Percentiles rank a stretch among this genome's conserved stretches.
phyloP scores from a whole-genome alignment of 176 grass and related monocot species.

The Triticum monococcum region DNA sequence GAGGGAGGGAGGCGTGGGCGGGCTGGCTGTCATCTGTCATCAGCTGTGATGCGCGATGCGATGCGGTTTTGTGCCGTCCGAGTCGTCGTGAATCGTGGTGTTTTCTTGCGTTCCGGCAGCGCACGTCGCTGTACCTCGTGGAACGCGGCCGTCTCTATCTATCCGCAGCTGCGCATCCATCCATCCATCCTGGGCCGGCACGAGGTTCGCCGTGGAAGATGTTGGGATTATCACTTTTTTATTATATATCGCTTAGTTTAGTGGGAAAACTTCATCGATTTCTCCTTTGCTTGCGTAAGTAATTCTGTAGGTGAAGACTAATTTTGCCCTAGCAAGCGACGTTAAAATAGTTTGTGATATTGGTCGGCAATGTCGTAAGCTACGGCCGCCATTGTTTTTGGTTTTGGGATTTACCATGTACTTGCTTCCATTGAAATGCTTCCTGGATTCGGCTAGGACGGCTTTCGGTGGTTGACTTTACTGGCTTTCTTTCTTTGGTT shows the following conservation, averaged over 20 bases:
- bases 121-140: conserved; percentile 28
- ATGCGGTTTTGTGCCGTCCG: not conserved
- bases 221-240: not conserved
- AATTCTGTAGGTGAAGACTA: not conserved
- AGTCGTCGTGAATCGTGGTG: conserved; percentile 26
- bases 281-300: not conserved
- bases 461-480: conserved; percentile 17
- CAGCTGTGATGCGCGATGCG: not conserved
- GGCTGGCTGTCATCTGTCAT: not conserved
- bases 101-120: not conserved
- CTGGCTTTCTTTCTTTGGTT: not conserved
- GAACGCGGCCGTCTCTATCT: conserved; percentile 37
- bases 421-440: not conserved
- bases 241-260: not conserved
- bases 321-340: not conserved
- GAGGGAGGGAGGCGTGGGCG: not conserved
- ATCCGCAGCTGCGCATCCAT: not conserved
- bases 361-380: conserved; percentile 30
- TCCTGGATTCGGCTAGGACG: too few relatives aligned
- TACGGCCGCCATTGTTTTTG: not conserved
- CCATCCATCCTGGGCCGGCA: conserved; percentile 3
- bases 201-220: not conserved
- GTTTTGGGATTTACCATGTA: not conserved
- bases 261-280: not conserved
- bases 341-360: not conserved